phyloP scores from a whole-genome alignment of 176 grass and related monocot genomes.

The Luzula sylvatica region DNA sequence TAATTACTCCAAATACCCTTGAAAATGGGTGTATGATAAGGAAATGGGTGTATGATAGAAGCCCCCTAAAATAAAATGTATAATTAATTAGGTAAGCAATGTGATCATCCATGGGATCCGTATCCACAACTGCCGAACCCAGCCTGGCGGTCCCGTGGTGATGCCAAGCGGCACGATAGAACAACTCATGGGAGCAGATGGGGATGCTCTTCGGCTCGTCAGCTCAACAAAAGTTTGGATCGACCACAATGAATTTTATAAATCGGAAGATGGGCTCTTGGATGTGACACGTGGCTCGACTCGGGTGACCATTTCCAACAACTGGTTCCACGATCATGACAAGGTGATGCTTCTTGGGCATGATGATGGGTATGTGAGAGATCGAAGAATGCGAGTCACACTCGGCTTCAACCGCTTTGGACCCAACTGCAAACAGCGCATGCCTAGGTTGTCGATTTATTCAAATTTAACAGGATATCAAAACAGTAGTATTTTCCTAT shows the following conservation, averaged over 20 bases:
- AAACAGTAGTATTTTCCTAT: no score
- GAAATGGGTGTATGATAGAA: no score
- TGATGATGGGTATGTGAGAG: constrained; percentile 34
- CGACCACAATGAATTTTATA: constrained; percentile 74
- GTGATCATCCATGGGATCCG: no score
- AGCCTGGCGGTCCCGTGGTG: constrained; percentile 14
- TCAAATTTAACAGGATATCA: no score
- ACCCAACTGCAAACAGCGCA: no score
- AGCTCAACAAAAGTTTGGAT: constrained; percentile 57
- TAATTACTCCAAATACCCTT: no score
- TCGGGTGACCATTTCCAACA: constrained; percentile 73
- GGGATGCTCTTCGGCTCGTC: constrained; percentile 60
- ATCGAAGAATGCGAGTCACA: constrained; percentile 59
- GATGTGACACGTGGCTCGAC: no score
- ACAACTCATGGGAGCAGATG: constrained; percentile 17
- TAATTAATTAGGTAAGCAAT: constrained; percentile 24
- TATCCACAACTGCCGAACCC: constrained; percentile 32
- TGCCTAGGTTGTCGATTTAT: constrained; percentile 92
- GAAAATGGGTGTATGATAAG: no score
- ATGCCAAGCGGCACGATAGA: constrained; percentile 24
- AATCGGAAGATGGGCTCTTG: no score
- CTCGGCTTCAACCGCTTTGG: no score
- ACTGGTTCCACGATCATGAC: constrained; percentile 89
- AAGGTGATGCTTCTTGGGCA: constrained; percentile 91
- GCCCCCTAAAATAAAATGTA: no score